phyloP scores from a whole-genome alignment of 2,329 filamentous ascomycete species.

The Neopestalotiopsis sp. region DNA sequence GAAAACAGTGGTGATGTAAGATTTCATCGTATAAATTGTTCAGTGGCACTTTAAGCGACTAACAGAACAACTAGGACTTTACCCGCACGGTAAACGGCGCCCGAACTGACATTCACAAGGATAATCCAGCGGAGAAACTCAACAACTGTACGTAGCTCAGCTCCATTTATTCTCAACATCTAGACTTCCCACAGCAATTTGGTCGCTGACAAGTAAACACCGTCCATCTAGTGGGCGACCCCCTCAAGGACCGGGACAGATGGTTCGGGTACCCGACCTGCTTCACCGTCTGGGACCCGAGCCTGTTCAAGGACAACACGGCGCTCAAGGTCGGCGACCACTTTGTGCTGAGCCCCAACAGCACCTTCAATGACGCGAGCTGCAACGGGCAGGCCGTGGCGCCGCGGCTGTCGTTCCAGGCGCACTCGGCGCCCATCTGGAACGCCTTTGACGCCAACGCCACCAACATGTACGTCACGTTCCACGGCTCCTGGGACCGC shows the following conservation, averaged over 20 bases:
- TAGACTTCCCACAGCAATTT: slow-evolving; percentile 24
- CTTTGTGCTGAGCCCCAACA: slow-evolving; percentile 37
- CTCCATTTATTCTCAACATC: too few relatives aligned
- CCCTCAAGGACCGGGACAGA: slow-evolving; percentile 48
- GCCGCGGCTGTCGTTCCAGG: slow-evolving; percentile 54
- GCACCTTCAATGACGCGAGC: slow-evolving; percentile 30
- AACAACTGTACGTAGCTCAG: slow-evolving; percentile 50
- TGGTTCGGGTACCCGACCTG: slow-evolving; percentile 67
- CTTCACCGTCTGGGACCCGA: slow-evolving; percentile 44
- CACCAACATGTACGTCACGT: slow-evolving; percentile 62
- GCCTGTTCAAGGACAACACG: slow-evolving; percentile 37
- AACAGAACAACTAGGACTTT: slow-evolving; percentile 41
- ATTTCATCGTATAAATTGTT: slow-evolving; percentile 43
- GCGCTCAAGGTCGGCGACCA: slow-evolving; percentile 39
- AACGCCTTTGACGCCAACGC: slow-evolving; percentile 64
- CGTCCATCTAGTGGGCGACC: slow-evolving; percentile 52
- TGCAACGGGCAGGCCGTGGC: slow-evolving; percentile 29
- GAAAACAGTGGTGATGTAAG: slow-evolving; percentile 66
- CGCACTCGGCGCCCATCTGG: slow-evolving; percentile 68
- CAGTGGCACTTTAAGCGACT: slow-evolving; percentile 39
- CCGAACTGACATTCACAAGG: slow-evolving; percentile 54
- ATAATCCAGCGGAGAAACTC: slow-evolving; percentile 69
- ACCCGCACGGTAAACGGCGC: slow-evolving; percentile 46
- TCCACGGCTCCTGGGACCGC: slow-evolving; percentile 64
- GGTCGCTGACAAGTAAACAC: slow-evolving; percentile 20